Evolutionary conservation across 192 early-diverging fungal genomes (phyloP), one percentile per base, ranked within the genome.

Genomic region (Coemansia sp.): DNA sequence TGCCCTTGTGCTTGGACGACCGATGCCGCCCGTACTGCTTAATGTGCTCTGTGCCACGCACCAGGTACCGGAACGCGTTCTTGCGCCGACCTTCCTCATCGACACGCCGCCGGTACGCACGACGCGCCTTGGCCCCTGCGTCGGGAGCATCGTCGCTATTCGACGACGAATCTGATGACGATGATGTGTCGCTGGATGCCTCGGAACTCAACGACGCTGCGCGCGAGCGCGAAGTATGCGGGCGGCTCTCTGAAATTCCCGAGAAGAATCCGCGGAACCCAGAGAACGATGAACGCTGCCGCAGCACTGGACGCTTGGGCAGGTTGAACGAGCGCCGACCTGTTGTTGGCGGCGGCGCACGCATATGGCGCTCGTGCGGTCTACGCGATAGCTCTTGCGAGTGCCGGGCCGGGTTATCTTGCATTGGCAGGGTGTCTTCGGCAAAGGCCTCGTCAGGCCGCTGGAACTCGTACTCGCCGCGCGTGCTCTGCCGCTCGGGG

Each of bases 21-120:
- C 30, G 37, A 9, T 40, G 52, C 25, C 52, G 14, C 3, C 56
- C 52, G 21, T 60, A 71, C 23, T 64, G 68, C 38, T 64, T 71
- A 27, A 66, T 57, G 14, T 74, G 70, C 47, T 74, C 70, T 5
- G 70, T 74, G 39, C 70, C 70, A n/a, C 64, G 64, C 31, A 74
- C 54, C 45, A 71, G 31, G 45, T 71, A 64, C 18, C 68, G 45
- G 12, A 71, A 36, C 6, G 68, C 68, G 3, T 49, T 71, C 22
- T 38, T 43, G 26, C 68, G 51, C 4, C 61, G 51, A 0, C 61
- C 68, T 19, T 63, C 55, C 13, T 47, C 44, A 20, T 59, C 61
- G n/a, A 63, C 17, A 0, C 60, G 46, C 33, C 36, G 52, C 17
- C 4, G 10, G 33, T 67, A 67, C n/a, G 31, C 44, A 30, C 32